Evolutionary conservation across 2,329 filamentous ascomycete genomes (phyloP).

Genomic region (Diplodia seriata): DNA sequence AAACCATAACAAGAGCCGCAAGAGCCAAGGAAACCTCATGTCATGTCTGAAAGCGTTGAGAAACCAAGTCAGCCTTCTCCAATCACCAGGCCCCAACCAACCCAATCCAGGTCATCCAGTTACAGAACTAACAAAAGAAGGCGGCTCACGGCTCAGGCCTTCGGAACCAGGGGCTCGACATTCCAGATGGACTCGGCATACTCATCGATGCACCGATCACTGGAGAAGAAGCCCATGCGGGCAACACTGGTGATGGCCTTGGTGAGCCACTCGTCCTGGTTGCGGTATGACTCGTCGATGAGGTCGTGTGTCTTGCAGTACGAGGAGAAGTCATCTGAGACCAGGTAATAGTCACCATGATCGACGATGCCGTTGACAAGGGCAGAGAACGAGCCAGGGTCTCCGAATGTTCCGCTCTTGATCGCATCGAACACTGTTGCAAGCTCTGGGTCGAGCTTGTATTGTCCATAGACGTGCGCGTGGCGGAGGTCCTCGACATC

Average conservation of each 20-base stretch:
- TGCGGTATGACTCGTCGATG: conserved; percentile 89
- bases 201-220: conserved; percentile 93
- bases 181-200: conserved; percentile 99
- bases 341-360: conserved; percentile 96
- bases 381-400: conserved; percentile 77
- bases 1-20: not conserved
- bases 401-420: conserved; percentile 79
- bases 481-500: conserved; percentile 97
- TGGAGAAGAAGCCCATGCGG: conserved; percentile 97
- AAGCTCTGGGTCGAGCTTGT: conserved; percentile 78
- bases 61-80: not conserved
- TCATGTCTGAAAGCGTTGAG: not conserved
- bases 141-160: conserved; percentile 32
- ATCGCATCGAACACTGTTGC: conserved; percentile 84
- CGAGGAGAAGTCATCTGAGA: conserved; percentile 95
- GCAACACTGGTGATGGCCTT: conserved; percentile 90
- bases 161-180: conserved; percentile 74
- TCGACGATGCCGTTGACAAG: conserved; percentile 85
- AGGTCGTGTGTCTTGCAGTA: conserved; percentile 90
- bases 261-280: conserved; percentile 90
- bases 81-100: not conserved
- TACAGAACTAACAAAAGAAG: not conserved
- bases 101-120: not conserved
- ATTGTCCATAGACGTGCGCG: conserved; percentile 81
- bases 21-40: not conserved